Evolutionary conservation across 805 yeast genomes (phyloP).

Genomic region (Saturnispora serradocipensis): DNA sequence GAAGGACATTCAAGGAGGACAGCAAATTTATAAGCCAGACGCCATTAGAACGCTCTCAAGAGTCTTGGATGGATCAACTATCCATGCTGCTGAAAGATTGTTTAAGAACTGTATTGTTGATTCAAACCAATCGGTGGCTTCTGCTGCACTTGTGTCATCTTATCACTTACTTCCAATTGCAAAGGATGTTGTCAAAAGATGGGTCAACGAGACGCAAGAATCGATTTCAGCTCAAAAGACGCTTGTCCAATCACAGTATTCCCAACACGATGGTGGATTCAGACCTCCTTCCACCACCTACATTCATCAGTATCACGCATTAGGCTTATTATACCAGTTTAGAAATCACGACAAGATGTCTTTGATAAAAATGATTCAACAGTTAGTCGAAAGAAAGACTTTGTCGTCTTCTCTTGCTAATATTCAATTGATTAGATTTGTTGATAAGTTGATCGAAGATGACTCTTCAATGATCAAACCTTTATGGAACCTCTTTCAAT

Average conservation of each 20-base stretch:
- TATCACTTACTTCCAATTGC: constrained; percentile 87
- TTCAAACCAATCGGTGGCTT: constrained; percentile 74
- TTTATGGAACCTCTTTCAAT: constrained; percentile 55
- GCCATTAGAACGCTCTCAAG: constrained; percentile 88
- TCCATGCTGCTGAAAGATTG: constrained; percentile 85
- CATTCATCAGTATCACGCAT: constrained; percentile 91
- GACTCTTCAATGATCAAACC: constrained; percentile 55
- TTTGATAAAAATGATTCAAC: constrained; percentile 78
- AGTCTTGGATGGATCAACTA: constrained; percentile 83
- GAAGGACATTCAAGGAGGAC: constrained; percentile 94
- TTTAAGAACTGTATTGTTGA: constrained; percentile 91
- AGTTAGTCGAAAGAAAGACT: constrained; percentile 48
- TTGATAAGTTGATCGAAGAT: constrained; percentile 61
- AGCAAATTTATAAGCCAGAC: constrained; percentile 78
- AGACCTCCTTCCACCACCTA: constrained; percentile 60
- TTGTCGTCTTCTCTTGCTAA: constrained; percentile 77
- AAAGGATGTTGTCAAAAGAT: constrained; percentile 84
- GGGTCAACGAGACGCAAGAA: constrained; percentile 91
- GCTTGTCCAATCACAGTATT: constrained; percentile 41
- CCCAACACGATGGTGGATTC: constrained; percentile 44
- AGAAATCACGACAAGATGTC: constrained; percentile 93
- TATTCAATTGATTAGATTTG: constrained; percentile 75
- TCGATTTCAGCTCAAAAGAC: constrained; percentile 60
- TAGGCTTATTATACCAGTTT: constrained; percentile 81
- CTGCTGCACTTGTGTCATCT: constrained; percentile 90